Conservation (phyloP, 345 rosid species). For the Excoecaria cochinchinensis region DNA sequence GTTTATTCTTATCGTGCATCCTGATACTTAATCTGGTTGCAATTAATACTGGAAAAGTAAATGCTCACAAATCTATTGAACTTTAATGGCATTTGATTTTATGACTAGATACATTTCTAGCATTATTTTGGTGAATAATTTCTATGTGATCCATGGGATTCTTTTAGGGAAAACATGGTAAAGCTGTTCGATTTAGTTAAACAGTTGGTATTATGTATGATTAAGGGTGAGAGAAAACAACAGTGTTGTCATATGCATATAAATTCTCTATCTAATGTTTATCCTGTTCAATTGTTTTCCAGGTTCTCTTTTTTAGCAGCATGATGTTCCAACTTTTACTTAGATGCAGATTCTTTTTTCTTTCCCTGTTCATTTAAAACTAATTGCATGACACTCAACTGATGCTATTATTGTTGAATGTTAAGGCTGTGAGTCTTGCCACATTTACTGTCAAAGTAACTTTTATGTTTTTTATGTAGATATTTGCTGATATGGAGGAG, state of each 20-base stretch:
- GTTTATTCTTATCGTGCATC: neutral
- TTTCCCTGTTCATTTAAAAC: neutral
- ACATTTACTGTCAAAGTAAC: conserved; percentile 5
- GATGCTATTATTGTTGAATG: neutral
- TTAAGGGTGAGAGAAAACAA: neutral
- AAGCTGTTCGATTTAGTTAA: neutral
- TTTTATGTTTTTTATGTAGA: conserved; percentile 33
- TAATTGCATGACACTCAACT: conserved; percentile 1
- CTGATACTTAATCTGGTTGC: neutral
- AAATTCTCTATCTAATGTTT: neutral
- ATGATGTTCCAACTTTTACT: neutral
- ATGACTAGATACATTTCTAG: neutral
- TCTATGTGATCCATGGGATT: neutral
- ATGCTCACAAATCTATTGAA: neutral
- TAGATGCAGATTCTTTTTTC: neutral
- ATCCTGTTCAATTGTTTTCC: neutral
- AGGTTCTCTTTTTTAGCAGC: neutral
- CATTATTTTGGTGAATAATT: neutral
- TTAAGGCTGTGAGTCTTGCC: neutral
- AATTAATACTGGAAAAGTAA: neutral
- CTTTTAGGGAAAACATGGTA: neutral
- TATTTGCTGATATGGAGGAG: conserved; percentile 99
- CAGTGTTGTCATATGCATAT: neutral
- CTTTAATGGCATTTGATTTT: neutral
- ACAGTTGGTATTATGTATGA: neutral